phyloP scores from a whole-genome alignment of 2,329 filamentous ascomycete genomes.

The Penicillium sp. region DNA sequence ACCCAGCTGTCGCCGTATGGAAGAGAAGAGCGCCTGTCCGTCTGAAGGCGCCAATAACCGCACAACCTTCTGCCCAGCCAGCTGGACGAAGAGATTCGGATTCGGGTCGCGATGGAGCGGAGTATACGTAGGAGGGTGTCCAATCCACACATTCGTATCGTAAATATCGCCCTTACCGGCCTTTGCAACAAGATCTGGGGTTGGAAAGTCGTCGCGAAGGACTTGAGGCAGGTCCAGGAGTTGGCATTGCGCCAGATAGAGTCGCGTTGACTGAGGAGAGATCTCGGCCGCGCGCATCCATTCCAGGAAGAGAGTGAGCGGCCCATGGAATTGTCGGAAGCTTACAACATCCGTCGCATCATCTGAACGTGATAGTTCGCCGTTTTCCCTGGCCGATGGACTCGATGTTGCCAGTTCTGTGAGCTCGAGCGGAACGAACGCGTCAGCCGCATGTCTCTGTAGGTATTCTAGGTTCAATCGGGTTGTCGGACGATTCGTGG shows the following conservation, averaged over 20 bases:
- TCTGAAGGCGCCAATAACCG: constrained; percentile 68
- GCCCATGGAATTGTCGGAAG: constrained; percentile 54
- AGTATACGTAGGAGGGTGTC: constrained; percentile 82
- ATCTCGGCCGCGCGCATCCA: constrained; percentile 45
- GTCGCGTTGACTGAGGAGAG: constrained; percentile 36
- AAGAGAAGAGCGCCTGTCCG: constrained; percentile 67
- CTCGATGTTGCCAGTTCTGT: constrained; percentile 35
- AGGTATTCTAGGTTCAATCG: constrained; percentile 51
- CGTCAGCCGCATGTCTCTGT: constrained; percentile 48
- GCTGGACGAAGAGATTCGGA: constrained; percentile 86
- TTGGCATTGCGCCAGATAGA: constrained; percentile 86
- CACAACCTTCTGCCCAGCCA: constrained; percentile 72
- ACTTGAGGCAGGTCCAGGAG: constrained; percentile 67
- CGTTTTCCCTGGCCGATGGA: background rate
- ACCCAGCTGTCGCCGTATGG: constrained; percentile 48
- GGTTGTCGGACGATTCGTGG: constrained; percentile 25
- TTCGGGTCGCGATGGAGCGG: constrained; percentile 93
- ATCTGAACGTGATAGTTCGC: constrained; percentile 14
- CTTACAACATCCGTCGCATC: constrained; percentile 19
- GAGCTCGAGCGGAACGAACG: constrained; percentile 63
- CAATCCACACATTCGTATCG: constrained; percentile 83
- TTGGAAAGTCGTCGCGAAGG: constrained; percentile 68
- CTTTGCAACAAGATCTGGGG: constrained; percentile 64
- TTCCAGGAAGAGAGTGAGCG: constrained; percentile 66
- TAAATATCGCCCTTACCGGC: constrained; percentile 84